Base-by-base conservation (phyloP, 2,329 filamentous ascomycete species). In the Piedraia hortae region DNA sequence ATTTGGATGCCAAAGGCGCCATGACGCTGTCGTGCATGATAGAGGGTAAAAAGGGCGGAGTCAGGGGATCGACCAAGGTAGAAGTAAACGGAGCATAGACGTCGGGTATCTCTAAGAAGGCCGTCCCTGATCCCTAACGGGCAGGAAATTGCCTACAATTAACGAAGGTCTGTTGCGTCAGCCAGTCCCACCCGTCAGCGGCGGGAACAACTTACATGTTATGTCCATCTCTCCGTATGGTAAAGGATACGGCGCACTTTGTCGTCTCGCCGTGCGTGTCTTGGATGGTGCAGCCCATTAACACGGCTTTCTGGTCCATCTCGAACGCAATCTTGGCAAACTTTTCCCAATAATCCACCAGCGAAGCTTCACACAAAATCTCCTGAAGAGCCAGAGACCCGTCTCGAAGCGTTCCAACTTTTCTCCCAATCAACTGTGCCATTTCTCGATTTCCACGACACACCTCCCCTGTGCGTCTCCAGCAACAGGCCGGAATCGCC, bases 311-410 rank as follows among this genome's bases (percentile, higher is more conserved):
- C 42, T 93, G 85, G 6, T 64, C 68, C 26, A 70, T 65, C 41
- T 97, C 85, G 45, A 97, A 97, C 6, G 85, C 88, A 36, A 97
- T 93, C 4, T 78, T 82, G 22, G 82, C 80, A 39, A 97, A 97
- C 39, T 97, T 90, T 47, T 97, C 85, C 85, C 85, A 97, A 39
- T 97, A 97, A 36, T 75, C 74, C 24, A 93, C 85, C 28, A 90
- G 62, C 18, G 80, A 88, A 29, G 89, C 77, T 49, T 97, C 85
- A 2, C 77, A 78, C 19, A 97, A 63, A 30, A 97, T 88, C 43
- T 97, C 80, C 42, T 97, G 85, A 21, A 97, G 60, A 7, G 85
- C 75, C 31, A 93, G 69, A 37, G 88, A 88, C 28, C 85, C 85
- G 50, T 93, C 85, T 54, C 82, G 62, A 31, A 97, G 48, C 28